Evolutionary conservation across 352 stramenopile species (phyloP), one percentile per base, ranked within the genome.

Genomic region (Pythium dissotocum): DNA sequence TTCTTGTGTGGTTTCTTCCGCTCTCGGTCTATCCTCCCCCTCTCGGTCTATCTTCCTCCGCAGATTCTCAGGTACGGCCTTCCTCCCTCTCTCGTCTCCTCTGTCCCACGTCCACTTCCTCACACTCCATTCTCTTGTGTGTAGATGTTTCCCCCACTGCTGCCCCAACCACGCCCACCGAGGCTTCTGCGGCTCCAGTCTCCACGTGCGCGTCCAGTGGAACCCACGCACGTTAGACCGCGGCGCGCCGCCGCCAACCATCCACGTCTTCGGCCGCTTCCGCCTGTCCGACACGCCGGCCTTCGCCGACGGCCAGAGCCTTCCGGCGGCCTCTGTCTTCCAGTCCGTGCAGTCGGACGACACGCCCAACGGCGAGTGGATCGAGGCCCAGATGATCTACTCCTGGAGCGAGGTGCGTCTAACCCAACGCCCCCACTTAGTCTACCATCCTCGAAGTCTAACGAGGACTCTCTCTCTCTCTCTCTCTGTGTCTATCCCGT

Each of bases 61-160:
- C 5, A 62, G 56, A 62, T 62, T 44, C 56, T 62, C n/a, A 36
- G 56, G 56, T 62, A 49, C 36, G 56, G 2, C 33, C 54, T 24
- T 16, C 54, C 26, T 32, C 30, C 6, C 16, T 36, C 46, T 49
- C 42, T 26, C 42, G 5, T 16, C 18, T 26, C 42, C 42, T 5
- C 42, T 26, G 16, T 49, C 16, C 14, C 6, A 5, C 55, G n/a
- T 9, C 35, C n/a, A 18, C 35, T 3, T 13, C 3, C 36, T 40
- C 36, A 32, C 14, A 18, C 21, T 24, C 36, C n/a, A 8, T 53
- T 18, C 13, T 13, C 12, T n/a, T 52, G 18, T 36, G n/a, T 44
- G 68, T 57, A 76, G 80, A 51, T 89, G 79, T 70, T 90, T 88
- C 64, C 79, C 82, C 13, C 79, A 90, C 59, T 90, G 82, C 69